Base-by-base conservation (phyloP, 768 basidiomycete species). In the Agaricus sinodeliciosus region DNA sequence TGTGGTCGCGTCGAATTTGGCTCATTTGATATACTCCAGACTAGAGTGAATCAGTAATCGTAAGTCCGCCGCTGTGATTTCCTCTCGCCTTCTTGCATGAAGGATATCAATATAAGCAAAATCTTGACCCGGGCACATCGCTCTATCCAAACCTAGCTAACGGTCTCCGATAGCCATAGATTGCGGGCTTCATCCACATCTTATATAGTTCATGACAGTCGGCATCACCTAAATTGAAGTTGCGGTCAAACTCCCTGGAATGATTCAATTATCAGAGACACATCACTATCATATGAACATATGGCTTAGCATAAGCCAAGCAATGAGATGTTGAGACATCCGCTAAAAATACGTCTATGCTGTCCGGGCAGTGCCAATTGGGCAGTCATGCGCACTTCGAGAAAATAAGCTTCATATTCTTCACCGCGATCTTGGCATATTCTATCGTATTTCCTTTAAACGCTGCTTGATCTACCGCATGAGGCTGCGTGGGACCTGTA, bases 101-200 rank as follows among this genome's bases (percentile, higher is more conserved):
- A 63, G 59, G 62, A 60, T 36, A 61, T 63, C 49, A 62, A 59
- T 36, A 59, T 58, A 41, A 60, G 58, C 43, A 60, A 57, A 60
- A 65, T 65, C 49, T 58, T 59, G 36, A 56, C 62, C 51, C 57
- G 58, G 19, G 57, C 58, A 27, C 59, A 60, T 60, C 56, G 57
- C 42, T 52, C 53, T 18, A 48, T 18, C 19, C 49, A 34, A 55
- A 25, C 34, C 35, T 13, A 22, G 43, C 48, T 34, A 40, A 50
- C 16, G 44, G 48, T 16, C 48, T 45, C 9, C 54, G 58, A 3
- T 55, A 42, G 46, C 22, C 49, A 42, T 35, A 19, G 58, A 46
- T 55, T 56, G 48, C 51, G 54, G 35, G 45, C 48, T 37, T 43
- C 49, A 18, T 25, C 51, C 61, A 58, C 36, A 36, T 44, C 12